These are phyloP conservation scores for Mycena latifolia DNA, from an alignment of 768 basidiomycete genomes.

Conservation along the genomic window DNA sequence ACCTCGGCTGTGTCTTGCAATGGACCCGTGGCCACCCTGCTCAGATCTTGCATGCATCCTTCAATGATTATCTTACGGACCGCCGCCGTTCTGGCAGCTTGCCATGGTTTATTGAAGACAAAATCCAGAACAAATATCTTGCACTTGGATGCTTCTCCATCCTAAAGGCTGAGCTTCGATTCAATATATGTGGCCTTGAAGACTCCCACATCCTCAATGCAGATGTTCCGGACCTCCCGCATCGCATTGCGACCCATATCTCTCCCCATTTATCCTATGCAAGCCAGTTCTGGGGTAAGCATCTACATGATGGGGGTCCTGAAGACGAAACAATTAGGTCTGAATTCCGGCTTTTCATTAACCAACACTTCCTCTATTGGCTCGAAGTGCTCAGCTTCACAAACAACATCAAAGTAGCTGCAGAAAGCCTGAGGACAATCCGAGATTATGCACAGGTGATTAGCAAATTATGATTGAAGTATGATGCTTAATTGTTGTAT, in stretches of 20 bases:
- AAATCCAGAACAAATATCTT: neutral
- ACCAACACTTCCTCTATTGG: neutral
- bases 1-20: neutral
- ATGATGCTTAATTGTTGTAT: too few species aligned
- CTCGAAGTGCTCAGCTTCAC: neutral
- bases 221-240: neutral
- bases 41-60: neutral
- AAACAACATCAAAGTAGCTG: neutral
- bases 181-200: conserved; percentile 5
- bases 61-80: conserved; percentile 4
- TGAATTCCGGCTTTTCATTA: neutral
- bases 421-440: neutral
- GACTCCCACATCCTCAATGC: neutral
- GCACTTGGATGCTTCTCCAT: neutral
- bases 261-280: neutral
- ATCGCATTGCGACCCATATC: neutral
- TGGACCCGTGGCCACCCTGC: neutral
- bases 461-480: neutral
- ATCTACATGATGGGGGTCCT: neutral
- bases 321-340: neutral
- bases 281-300: neutral
- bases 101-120: neutral
- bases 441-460: neutral
- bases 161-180: neutral
- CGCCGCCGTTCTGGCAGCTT: neutral